phyloP scores from a whole-genome alignment of 306 rosid genomes.

The Dalbergia cultrata region DNA sequence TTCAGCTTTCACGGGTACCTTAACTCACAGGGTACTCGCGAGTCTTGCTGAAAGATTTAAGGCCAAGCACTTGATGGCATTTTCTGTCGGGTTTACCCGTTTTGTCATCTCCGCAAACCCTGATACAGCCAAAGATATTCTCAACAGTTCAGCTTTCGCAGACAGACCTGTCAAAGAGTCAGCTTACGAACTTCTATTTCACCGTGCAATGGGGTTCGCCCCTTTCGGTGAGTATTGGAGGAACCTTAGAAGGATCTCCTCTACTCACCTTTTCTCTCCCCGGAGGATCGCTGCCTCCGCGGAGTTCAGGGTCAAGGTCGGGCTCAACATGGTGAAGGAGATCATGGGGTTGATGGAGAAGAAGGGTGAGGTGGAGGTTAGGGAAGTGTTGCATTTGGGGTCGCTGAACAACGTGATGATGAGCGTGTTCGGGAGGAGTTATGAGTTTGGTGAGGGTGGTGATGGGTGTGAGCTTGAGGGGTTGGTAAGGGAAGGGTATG shows the following conservation, averaged over 20 bases:
- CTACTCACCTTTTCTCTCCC: slow-evolving; percentile 67
- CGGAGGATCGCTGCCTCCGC: slow-evolving; percentile 55
- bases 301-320: slow-evolving; percentile 45
- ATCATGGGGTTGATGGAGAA: slow-evolving; percentile 50
- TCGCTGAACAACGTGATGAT: slow-evolving; percentile 74
- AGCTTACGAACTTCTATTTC: slow-evolving; percentile 74
- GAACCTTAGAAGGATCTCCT: slow-evolving; percentile 70
- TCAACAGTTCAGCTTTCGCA: slow-evolving; percentile 71
- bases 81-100: slow-evolving; percentile 69
- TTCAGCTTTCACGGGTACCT: slow-evolving; percentile 49
- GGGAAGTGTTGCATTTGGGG: slow-evolving; percentile 64
- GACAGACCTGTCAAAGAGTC: slow-evolving; percentile 80
- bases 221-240: slow-evolving; percentile 84
- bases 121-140: slow-evolving; percentile 67
- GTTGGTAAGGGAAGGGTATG: slow-evolving; percentile 81
- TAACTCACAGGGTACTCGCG: slow-evolving; percentile 62
- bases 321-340: slow-evolving; percentile 53
- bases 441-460: slow-evolving; percentile 54
- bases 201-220: slow-evolving; percentile 81
- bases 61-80: slow-evolving; percentile 72
- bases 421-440: slow-evolving; percentile 77
- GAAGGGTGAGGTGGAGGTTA: slow-evolving; percentile 60
- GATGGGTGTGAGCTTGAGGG: slow-evolving; percentile 59
- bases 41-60: slow-evolving; percentile 47
- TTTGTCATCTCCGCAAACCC: slow-evolving; percentile 69